Evolutionary conservation across 371 early-diverging fungal genomes (phyloP).

Genomic region (Choanephora cucurbitarum): DNA sequence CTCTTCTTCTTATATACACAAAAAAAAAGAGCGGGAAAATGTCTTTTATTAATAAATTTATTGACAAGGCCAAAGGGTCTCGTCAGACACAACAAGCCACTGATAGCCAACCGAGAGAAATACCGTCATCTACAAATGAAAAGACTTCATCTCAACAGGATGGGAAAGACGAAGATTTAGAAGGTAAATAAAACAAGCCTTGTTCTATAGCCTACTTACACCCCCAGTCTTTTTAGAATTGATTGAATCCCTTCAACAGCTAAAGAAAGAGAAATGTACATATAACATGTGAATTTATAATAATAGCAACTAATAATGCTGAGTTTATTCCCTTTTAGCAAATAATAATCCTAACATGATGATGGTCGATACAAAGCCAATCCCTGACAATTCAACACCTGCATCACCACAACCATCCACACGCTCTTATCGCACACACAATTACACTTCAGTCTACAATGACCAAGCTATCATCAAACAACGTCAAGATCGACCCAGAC

Average conservation of each 20-base stretch:
- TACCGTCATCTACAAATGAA: constrained; percentile 1
- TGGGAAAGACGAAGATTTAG: constrained; percentile 5
- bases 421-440: neutral
- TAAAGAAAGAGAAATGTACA: constrained; percentile 6
- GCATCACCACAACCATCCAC: constrained; percentile 1
- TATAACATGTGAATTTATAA: neutral
- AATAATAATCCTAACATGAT: constrained; percentile 2
- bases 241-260: constrained; percentile 7
- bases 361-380: neutral
- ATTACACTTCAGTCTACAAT: constrained; percentile 31
- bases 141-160: constrained; percentile 8
- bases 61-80: constrained; percentile 28
- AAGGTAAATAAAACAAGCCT: constrained; percentile 4
- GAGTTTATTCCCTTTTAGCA: neutral
- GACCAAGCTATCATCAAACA: constrained; percentile 37
- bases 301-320: neutral
- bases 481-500: constrained; percentile 51
- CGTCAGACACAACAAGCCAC: constrained; percentile 1
- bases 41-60: constrained; percentile 31
- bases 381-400: neutral
- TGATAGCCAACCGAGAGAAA: constrained; percentile 10
- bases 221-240: neutral
- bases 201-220: neutral
- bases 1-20: too few species aligned
- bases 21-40: constrained; percentile 8